These are phyloP conservation scores for Diaporthe sp. DNA, from an alignment of 2,329 filamentous ascomycete species.

Conservation along the genomic window DNA sequence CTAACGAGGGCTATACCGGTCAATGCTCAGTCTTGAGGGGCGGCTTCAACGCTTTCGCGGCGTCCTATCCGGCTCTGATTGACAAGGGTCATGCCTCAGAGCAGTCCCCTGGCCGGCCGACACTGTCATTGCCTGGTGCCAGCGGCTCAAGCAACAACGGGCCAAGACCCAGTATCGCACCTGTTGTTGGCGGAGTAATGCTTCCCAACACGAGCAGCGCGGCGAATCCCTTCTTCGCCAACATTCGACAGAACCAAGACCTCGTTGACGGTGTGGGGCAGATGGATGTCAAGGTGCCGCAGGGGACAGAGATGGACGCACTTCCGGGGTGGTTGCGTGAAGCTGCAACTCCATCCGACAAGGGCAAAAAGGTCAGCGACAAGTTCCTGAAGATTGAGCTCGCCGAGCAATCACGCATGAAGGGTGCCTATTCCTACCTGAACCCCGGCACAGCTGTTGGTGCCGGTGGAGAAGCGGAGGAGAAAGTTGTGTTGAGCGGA, in stretches of 20 bases:
- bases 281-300: constrained; percentile 68
- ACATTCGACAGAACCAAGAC: constrained; percentile 97
- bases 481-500: constrained; percentile 82
- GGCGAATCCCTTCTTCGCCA: constrained; percentile 92
- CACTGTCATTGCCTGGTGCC: constrained; percentile 64
- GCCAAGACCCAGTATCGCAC: constrained; percentile 66
- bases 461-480: constrained; percentile 44
- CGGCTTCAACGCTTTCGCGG: constrained; percentile 83
- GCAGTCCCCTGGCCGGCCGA: constrained; percentile 55
- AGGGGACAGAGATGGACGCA: constrained; percentile 58
- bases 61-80: constrained; percentile 74
- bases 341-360: constrained; percentile 76
- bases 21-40: constrained; percentile 82
- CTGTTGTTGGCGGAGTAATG: constrained; percentile 90
- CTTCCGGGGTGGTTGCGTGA: constrained; percentile 85
- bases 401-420: constrained; percentile 92
- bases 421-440: constrained; percentile 74
- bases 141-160: constrained; percentile 58
- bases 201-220: constrained; percentile 79
- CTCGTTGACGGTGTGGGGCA: constrained; percentile 94
- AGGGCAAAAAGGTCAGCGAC: constrained; percentile 85
- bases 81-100: constrained; percentile 58
- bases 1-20: constrained; percentile 84
- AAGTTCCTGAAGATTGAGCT: constrained; percentile 89
- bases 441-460: constrained; percentile 55